Conservation (phyloP, 1,284 basidiomycete species). For the Tetrapyrgos nigripes region DNA sequence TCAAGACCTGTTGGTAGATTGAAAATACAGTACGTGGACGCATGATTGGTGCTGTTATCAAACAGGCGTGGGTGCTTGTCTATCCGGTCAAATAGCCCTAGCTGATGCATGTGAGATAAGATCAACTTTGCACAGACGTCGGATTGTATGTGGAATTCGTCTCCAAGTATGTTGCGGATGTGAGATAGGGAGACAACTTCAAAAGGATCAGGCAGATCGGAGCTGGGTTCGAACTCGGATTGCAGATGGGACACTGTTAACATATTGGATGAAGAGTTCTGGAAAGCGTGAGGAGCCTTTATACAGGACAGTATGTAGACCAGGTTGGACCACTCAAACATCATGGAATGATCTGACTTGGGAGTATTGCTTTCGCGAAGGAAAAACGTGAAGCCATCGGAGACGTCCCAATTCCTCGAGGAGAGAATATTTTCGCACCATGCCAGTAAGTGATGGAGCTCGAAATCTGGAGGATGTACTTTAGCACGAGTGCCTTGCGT, state of each 20-base stretch:
- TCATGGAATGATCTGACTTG: constrained; percentile 50
- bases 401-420: constrained; percentile 45
- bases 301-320: constrained; percentile 62
- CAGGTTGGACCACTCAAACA: constrained; percentile 74
- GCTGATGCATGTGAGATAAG: constrained; percentile 62
- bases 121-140: constrained; percentile 59
- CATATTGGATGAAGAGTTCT: constrained; percentile 44
- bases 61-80: constrained; percentile 48
- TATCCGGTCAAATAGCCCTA: constrained; percentile 63
- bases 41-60: constrained; percentile 27
- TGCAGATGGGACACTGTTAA: constrained; percentile 47
- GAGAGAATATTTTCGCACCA: constrained; percentile 59
- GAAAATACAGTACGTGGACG: constrained; percentile 54
- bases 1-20: constrained; percentile 76
- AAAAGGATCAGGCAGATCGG: constrained; percentile 48
- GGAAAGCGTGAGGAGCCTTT: constrained; percentile 51
- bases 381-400: constrained; percentile 58
- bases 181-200: constrained; percentile 65
- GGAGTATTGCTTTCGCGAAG: constrained; percentile 51
- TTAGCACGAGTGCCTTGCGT: constrained; percentile 42
- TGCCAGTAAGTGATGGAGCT: constrained; percentile 60
- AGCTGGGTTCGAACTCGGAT: constrained; percentile 26
- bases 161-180: constrained; percentile 65
- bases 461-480: constrained; percentile 62
- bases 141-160: constrained; percentile 61